A percentile compares a stretch with the other conserved stretches of the same genome.
These are phyloP conservation scores for Apiospora rasikravindrae DNA, from an alignment of 2,329 filamentous ascomycete genomes.

Conservation along the genomic window DNA sequence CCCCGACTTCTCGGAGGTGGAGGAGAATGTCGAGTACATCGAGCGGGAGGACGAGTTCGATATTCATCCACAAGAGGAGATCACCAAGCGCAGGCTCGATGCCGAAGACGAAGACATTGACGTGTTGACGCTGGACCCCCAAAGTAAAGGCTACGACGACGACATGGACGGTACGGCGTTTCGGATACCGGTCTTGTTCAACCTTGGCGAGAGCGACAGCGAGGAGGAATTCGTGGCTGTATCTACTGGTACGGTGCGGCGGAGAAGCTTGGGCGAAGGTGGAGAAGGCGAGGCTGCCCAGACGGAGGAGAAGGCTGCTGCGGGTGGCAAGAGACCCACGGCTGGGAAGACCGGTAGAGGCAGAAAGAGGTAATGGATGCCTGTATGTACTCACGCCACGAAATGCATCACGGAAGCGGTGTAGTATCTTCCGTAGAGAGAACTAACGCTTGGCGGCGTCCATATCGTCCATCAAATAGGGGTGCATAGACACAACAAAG, in stretches of 20 bases:
- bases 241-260: conserved; percentile 80
- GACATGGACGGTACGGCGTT: conserved; percentile 68
- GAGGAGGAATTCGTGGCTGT: conserved; percentile 83
- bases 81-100: conserved; percentile 88
- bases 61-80: conserved; percentile 92
- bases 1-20: conserved; percentile 95
- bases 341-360: conserved; percentile 45
- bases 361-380: conserved; percentile 43
- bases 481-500: conserved; percentile 2
- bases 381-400: background rate
- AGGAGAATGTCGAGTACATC: conserved; percentile 97
- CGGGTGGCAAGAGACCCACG: conserved; percentile 37
- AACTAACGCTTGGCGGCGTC: background rate
- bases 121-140: conserved; percentile 77
- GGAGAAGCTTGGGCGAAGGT: conserved; percentile 79
- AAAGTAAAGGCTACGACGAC: conserved; percentile 64
- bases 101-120: conserved; percentile 94
- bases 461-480: background rate
- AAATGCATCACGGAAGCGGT: background rate
- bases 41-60: conserved; percentile 98
- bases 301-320: conserved; percentile 40
- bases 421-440: background rate
- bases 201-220: conserved; percentile 91
- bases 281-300: conserved; percentile 64
- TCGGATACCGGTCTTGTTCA: conserved; percentile 89